Percentiles rank a stretch among this genome's conserved stretches.
phyloP scores from a whole-genome alignment of 2,329 filamentous ascomycete genomes.

The Colletotrichum destructivum region DNA sequence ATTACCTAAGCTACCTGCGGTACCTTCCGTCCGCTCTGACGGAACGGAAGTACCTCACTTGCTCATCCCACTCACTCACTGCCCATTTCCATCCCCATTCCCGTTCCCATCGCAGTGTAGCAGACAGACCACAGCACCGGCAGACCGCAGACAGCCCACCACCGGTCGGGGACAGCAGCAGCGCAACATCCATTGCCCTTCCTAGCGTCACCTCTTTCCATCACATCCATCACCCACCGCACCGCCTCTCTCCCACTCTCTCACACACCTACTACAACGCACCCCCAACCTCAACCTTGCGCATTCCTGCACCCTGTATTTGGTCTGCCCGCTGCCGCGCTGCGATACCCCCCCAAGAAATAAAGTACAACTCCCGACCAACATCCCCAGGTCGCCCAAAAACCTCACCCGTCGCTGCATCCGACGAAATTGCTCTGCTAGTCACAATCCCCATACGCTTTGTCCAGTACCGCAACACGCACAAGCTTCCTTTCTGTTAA shows the following conservation, averaged over 20 bases:
- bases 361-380: slow-evolving; percentile 27
- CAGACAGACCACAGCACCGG: slow-evolving; percentile 1
- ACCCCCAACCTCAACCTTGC: slow-evolving; percentile 22
- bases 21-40: background rate
- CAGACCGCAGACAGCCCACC: background rate
- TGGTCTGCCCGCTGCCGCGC: slow-evolving; percentile 21
- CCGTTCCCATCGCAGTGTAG: background rate
- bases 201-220: slow-evolving; percentile 26
- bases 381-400: slow-evolving; percentile 17
- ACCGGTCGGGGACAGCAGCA: slow-evolving; percentile 4
- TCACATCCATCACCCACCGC: slow-evolving; percentile 15
- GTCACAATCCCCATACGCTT: slow-evolving; percentile 13
- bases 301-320: slow-evolving; percentile 20
- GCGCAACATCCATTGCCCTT: slow-evolving; percentile 12
- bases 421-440: slow-evolving; percentile 8
- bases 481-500: slow-evolving; percentile 9
- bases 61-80: background rate
- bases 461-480: slow-evolving; percentile 7
- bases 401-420: slow-evolving; percentile 16
- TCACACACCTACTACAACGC: background rate
- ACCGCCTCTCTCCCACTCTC: slow-evolving; percentile 4
- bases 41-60: background rate
- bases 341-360: slow-evolving; percentile 19
- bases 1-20: background rate
- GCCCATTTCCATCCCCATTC: slow-evolving; percentile 2